Evolutionary conservation across 1,139 yeast genomes (phyloP).

Genomic region (Candida tropicalis): DNA sequence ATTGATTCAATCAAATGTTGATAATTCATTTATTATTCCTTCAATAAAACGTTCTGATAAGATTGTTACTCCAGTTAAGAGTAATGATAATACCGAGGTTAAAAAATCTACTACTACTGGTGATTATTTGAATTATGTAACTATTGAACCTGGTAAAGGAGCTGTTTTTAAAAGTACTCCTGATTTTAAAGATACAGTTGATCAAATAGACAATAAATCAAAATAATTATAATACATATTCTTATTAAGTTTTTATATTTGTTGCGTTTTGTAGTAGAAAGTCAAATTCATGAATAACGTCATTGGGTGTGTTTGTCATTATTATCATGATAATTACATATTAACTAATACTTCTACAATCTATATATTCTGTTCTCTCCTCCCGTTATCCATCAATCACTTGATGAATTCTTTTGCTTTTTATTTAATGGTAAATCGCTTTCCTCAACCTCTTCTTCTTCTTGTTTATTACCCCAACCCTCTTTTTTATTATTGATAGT

Average conservation of each 20-base stretch:
- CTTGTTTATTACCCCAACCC: too few species aligned
- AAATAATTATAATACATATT: not conserved
- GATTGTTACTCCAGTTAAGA: not conserved
- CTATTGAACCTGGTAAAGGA: conserved; percentile 40
- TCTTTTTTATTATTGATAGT: too few species aligned
- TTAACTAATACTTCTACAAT: too few species aligned
- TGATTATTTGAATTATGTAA: conserved; percentile 51
- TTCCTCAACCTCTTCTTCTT: too few species aligned
- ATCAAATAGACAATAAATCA: conserved; percentile 23
- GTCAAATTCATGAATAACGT: too few species aligned
- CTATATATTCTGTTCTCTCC: too few species aligned
- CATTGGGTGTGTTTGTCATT: too few species aligned
- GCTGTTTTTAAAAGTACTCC: conserved; percentile 47
- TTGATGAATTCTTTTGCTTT: conserved; percentile 15
- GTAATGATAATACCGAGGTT: not conserved
- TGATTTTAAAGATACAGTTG: conserved; percentile 41
- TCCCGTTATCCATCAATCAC: too few species aligned
- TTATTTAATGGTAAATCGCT: conserved; percentile 13
- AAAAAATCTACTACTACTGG: not conserved
- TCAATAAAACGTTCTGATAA: conserved; percentile 7
- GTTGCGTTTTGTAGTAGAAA: not conserved
- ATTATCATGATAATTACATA: too few species aligned
- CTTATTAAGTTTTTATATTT: not conserved
- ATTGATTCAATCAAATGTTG: conserved; percentile 45
- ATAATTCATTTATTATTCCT: conserved; percentile 11